Evolutionary conservation across 306 rosid genomes (phyloP).

Genomic region (Pyrus bretschneideri): DNA sequence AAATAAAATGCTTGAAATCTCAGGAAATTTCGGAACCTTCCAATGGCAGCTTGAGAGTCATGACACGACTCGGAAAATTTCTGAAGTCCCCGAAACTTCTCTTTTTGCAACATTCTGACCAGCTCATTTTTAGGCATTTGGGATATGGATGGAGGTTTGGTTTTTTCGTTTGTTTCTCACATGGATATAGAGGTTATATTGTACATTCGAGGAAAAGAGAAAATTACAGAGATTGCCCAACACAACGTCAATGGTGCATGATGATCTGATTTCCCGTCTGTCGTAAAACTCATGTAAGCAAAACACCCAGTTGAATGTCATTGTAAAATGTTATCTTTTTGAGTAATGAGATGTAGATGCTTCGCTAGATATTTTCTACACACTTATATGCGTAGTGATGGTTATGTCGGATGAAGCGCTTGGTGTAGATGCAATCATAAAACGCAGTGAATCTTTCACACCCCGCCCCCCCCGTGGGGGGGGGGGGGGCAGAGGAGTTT

Average conservation of each 20-base stretch:
- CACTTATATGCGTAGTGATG: neutral
- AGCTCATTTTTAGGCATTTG: conserved; percentile 32
- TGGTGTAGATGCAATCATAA: neutral
- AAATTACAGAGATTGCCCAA: neutral
- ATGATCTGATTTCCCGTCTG: neutral
- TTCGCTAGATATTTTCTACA: neutral
- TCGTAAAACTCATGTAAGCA: neutral
- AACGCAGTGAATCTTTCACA: neutral
- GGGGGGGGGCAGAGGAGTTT: too few relatives aligned
- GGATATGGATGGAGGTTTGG: conserved; percentile 31
- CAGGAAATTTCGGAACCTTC: conserved; percentile 52
- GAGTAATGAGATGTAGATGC: neutral
- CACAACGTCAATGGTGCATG: neutral
- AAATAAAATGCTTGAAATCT: conserved; percentile 8
- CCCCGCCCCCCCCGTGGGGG: neutral
- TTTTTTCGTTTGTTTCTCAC: conserved; percentile 16
- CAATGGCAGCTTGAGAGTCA: conserved; percentile 38
- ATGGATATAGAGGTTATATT: conserved; percentile 31
- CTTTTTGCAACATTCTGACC: conserved; percentile 17
- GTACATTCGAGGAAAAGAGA: conserved; percentile 36
- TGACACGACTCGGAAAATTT: neutral
- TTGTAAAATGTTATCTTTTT: neutral
- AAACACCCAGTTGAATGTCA: neutral
- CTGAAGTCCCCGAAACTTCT: neutral
- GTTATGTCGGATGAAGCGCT: neutral